phyloP scores from a whole-genome alignment of 805 yeast genomes.

The Myxozyma monticola region DNA sequence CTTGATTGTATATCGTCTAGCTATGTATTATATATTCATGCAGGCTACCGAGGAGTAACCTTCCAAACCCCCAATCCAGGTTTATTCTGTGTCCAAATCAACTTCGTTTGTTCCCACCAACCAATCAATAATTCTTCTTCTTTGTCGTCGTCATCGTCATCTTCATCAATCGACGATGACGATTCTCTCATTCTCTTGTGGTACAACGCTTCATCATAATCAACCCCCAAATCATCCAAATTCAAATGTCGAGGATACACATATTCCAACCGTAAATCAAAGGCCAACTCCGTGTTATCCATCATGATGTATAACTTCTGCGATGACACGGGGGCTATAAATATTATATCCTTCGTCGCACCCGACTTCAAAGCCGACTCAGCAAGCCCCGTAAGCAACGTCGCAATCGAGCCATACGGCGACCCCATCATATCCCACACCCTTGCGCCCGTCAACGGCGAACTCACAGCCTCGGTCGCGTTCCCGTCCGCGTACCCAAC shows the following conservation, averaged over 20 bases:
- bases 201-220: slow-evolving; percentile 10
- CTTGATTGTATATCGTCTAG: not conserved
- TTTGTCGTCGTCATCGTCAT: not conserved
- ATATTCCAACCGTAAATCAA: slow-evolving; percentile 14
- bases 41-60: slow-evolving; percentile 1
- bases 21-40: not conserved
- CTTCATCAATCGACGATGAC: not conserved
- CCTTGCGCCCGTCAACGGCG: slow-evolving; percentile 18
- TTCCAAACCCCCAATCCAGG: slow-evolving; percentile 31
- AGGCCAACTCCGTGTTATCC: slow-evolving; percentile 6
- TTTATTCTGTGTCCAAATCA: slow-evolving; percentile 14
- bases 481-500: not conserved
- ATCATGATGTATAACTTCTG: slow-evolving; percentile 9
- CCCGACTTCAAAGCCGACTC: slow-evolving; percentile 5
- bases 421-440: slow-evolving; percentile 55
- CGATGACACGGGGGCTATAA: slow-evolving; percentile 38
- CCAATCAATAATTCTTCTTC: not conserved
- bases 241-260: slow-evolving; percentile 22
- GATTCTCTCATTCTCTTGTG: not conserved
- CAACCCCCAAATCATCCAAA: slow-evolving; percentile 27
- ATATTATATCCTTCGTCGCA: slow-evolving; percentile 26
- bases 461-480: not conserved
- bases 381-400: slow-evolving; percentile 30
- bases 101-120: slow-evolving; percentile 8
- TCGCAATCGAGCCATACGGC: slow-evolving; percentile 35